Conservation (phyloP, 2,329 filamentous ascomycete genomes). For the Arthrobotrys entomopaga region DNA sequence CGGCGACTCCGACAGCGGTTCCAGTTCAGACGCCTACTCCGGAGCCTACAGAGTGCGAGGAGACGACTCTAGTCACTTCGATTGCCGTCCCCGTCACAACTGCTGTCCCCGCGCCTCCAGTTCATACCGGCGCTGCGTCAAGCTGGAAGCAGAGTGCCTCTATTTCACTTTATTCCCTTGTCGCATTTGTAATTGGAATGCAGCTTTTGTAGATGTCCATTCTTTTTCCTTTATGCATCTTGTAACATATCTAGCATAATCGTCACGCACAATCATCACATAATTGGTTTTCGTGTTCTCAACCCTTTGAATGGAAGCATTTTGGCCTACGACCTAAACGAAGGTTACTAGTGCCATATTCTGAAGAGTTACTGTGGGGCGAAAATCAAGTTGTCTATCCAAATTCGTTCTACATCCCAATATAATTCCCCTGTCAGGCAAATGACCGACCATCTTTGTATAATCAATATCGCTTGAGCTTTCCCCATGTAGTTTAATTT, state of each 20-base stretch:
- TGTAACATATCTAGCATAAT: slow-evolving; percentile 32
- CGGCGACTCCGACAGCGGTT: background rate
- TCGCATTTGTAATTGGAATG: slow-evolving; percentile 30
- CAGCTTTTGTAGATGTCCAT: slow-evolving; percentile 32
- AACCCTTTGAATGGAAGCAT: no score
- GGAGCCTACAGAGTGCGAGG: slow-evolving; percentile 26
- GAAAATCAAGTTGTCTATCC: slow-evolving; percentile 15
- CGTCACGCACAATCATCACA: no score
- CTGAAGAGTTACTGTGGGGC: slow-evolving; percentile 2
- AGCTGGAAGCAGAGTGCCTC: slow-evolving; percentile 26
- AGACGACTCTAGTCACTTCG: slow-evolving; percentile 41
- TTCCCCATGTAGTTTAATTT: slow-evolving; percentile 44
- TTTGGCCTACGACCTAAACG: no score
- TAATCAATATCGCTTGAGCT: slow-evolving; percentile 33
- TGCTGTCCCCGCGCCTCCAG: slow-evolving; percentile 19
- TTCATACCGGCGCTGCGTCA: slow-evolving; percentile 36
- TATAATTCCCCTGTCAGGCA: slow-evolving; percentile 28
- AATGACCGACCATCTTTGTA: background rate
- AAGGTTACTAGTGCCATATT: no score
- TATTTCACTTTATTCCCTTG: slow-evolving; percentile 29
- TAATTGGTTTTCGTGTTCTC: no score
- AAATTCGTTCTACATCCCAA: slow-evolving; percentile 15
- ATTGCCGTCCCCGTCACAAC: slow-evolving; percentile 18
- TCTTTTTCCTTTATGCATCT: slow-evolving; percentile 14
- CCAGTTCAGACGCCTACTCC: slow-evolving; percentile 1